Percentiles rank a stretch among this genome's conserved stretches.
Evolutionary conservation across 1,284 basidiomycete species (phyloP).

Genomic region (Austroboletus olivaceoglutinosus): DNA sequence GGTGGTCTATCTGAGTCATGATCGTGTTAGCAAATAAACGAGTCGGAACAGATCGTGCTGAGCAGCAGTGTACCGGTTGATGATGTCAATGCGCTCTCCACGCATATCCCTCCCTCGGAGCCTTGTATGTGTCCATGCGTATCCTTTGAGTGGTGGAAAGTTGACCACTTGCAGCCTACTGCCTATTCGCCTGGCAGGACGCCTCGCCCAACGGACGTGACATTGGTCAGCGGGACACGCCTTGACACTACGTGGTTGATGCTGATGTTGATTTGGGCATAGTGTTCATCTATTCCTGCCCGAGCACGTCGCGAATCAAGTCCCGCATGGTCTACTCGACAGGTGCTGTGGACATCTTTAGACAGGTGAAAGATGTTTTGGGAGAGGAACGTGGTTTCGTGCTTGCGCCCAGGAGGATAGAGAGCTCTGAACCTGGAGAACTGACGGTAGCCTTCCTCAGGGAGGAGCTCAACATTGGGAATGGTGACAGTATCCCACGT

Average conservation of each 20-base stretch:
- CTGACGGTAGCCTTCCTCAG: slow-evolving; percentile 63
- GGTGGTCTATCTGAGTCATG: not conserved
- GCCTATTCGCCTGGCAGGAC: slow-evolving; percentile 73
- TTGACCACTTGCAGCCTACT: slow-evolving; percentile 48
- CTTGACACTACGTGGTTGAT: not conserved
- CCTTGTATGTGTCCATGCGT: slow-evolving; percentile 39
- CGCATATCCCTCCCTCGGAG: slow-evolving; percentile 52
- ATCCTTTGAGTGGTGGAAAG: slow-evolving; percentile 3
- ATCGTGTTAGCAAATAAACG: slow-evolving; percentile 55
- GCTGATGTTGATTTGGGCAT: slow-evolving; percentile 8
- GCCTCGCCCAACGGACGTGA: slow-evolving; percentile 46
- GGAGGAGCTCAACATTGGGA: slow-evolving; percentile 49
- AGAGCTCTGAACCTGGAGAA: slow-evolving; percentile 79
- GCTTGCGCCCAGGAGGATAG: slow-evolving; percentile 62
- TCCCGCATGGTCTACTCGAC: slow-evolving; percentile 86
- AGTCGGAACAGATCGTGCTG: slow-evolving; percentile 53
- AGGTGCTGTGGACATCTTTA: slow-evolving; percentile 56
- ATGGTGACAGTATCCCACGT: slow-evolving; percentile 2
- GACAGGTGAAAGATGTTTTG: slow-evolving; percentile 54
- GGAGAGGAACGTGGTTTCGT: slow-evolving; percentile 39
- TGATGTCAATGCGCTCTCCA: slow-evolving; percentile 44
- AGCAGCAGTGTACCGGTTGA: slow-evolving; percentile 37
- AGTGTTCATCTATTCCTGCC: slow-evolving; percentile 91
- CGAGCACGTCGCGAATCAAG: slow-evolving; percentile 74
- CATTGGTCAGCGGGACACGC: slow-evolving; percentile 44